Base-by-base conservation (phyloP, 805 yeast genomes). In the Schizosaccharomyces octosporus region DNA sequence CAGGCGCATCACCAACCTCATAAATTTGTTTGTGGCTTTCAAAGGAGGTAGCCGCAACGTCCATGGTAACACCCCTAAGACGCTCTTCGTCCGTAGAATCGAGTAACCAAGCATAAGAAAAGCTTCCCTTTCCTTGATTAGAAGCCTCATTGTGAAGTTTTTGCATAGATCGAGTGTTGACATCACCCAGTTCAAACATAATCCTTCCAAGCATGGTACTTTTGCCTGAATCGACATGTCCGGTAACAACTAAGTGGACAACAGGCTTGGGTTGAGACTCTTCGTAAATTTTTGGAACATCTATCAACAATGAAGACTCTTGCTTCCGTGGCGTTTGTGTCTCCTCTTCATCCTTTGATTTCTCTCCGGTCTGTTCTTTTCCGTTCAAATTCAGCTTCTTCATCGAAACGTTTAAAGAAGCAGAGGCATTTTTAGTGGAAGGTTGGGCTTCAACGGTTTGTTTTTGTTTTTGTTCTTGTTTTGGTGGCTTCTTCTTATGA, bases 211-310 rank as follows among this genome's bases (percentile, higher is more conserved):
- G 79, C 60, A 85, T 74, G 0, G 94, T 85, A 2, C 88, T 83
- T 67, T 85, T 85, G 17, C 94, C 94, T 0, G 90, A 86, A 70
- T 85, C 94, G 5, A 85, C 90, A 69, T 85, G 94, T 11, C 94
- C 93, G 65, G 85, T 83, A 3, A 85, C 87, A 42, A 85, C 88
- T 66, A 84, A 84, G n/a, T 84, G 79, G 60, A 82, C 72, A 62
- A 75, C 78, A 1, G 85, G 84, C 65, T 81, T 81, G 61, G 65
- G 62, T 5, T 64, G 63, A 64, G 74, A 72, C 9, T 69, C 65
- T 3, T 68, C 61, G 31, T 79, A 64, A 65, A 76, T 78, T 29
- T 71, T 63, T 15, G 66, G 69, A 4, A 81, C 61, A 65, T 81
- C 75, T 11, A 79, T 68, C 60, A 63, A 72, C 71, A 63, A 21